A percentile compares a stretch with the other conserved stretches of the same genome.
Evolutionary conservation across 169 alveolate genomes (phyloP).

Genomic region (Cryptosporidium tyzzeri): DNA sequence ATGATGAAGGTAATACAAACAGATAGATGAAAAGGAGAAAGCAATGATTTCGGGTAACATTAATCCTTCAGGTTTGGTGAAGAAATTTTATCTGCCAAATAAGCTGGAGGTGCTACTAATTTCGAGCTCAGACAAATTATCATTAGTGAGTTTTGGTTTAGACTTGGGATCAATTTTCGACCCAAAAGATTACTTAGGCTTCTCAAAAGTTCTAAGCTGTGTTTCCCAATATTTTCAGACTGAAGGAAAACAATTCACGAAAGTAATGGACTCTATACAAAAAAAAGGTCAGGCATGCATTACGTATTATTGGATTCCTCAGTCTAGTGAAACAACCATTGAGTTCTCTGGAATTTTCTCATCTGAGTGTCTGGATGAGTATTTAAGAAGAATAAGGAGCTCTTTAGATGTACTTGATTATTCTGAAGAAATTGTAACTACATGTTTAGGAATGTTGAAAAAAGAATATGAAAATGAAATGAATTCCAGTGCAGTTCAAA

Average conservation of each 20-base stretch:
- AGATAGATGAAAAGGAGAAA: background rate
- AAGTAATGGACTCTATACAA: background rate
- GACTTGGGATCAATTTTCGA: slow-evolving; percentile 16
- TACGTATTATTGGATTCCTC: slow-evolving; percentile 43
- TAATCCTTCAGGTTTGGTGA: background rate
- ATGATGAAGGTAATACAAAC: background rate
- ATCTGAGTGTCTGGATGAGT: slow-evolving; percentile 25
- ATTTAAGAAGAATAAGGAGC: background rate
- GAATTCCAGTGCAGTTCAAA: background rate
- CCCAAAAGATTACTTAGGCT: slow-evolving; percentile 8
- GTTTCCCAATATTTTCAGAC: slow-evolving; percentile 17
- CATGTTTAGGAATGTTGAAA: background rate
- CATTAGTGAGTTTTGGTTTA: slow-evolving; percentile 23
- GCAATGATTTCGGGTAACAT: background rate
- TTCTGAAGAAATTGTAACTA: background rate
- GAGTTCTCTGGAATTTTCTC: slow-evolving; percentile 38
- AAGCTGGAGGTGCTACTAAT: slow-evolving; percentile 24
- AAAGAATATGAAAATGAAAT: slow-evolving; percentile 14
- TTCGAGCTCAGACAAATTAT: slow-evolving; percentile 16
- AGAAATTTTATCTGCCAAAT: background rate
- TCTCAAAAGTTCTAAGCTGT: slow-evolving; percentile 27
- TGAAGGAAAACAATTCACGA: background rate
- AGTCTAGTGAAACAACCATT: slow-evolving; percentile 19
- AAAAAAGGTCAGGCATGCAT: background rate
- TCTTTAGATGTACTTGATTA: background rate